These are phyloP conservation scores for Chamaenerion angustifolium DNA, from an alignment of 345 rosid species.

Conservation along the genomic window DNA sequence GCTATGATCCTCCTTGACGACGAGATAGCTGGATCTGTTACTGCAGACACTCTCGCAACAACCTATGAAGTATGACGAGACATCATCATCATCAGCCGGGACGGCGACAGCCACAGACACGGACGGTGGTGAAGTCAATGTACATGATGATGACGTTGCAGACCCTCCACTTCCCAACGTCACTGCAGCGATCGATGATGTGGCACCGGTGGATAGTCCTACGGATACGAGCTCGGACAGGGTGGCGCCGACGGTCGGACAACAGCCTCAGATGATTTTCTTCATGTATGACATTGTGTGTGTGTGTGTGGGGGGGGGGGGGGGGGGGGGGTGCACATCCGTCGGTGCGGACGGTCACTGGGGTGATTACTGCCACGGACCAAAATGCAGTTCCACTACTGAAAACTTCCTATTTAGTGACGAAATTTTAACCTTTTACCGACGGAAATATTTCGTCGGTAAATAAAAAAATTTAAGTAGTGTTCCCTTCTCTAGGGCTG, in stretches of 20 bases:
- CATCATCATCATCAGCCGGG: no score
- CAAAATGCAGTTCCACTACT: constrained; percentile 59
- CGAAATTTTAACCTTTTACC: no score
- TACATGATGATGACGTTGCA: neutral
- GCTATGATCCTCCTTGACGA: constrained; percentile 39
- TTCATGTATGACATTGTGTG: constrained; percentile 47
- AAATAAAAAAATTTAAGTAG: no score
- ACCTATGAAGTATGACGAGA: neutral
- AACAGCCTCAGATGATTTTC: constrained; percentile 39
- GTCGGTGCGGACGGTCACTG: constrained; percentile 65
- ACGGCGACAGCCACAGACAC: no score
- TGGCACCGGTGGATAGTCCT: neutral
- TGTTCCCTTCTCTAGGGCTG: no score
- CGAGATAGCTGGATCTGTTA: constrained; percentile 10
- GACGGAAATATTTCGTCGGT: no score
- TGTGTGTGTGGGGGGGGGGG: no score
- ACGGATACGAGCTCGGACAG: no score
- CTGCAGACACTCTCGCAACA: constrained; percentile 14
- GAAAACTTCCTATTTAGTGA: no score
- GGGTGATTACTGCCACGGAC: constrained; percentile 61
- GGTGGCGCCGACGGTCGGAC: constrained; percentile 6
- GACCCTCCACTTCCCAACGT: constrained; percentile 18
- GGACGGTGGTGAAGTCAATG: no score
- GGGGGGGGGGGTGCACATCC: constrained; percentile 66
- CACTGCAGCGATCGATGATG: neutral